A percentile compares a stretch with the other conserved stretches of the same genome.
These are phyloP conservation scores for Pholiota adiposa DNA, from an alignment of 1,284 basidiomycete species.

Conservation along the genomic window DNA sequence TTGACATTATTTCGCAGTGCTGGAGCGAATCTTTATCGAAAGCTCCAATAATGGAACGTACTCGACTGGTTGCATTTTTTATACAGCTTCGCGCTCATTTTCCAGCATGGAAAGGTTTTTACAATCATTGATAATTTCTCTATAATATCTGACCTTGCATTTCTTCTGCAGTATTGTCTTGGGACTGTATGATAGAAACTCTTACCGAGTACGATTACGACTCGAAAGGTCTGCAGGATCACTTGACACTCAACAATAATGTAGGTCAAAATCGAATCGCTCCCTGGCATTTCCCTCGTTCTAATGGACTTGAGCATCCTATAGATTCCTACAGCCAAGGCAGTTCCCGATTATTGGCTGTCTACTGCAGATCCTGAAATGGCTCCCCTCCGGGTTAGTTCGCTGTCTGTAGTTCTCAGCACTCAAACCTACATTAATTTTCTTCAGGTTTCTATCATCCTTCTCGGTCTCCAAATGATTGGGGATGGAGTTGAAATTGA, in stretches of 20 bases:
- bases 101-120: conserved; percentile 61
- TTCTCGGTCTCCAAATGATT: conserved; percentile 66
- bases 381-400: conserved; percentile 49
- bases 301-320: background rate
- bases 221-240: conserved; percentile 6
- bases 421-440: conserved; percentile 1
- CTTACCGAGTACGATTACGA: conserved; percentile 59
- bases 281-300: background rate
- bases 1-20: conserved; percentile 63
- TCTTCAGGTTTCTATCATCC: conserved; percentile 55
- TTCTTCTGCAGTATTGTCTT: conserved; percentile 55
- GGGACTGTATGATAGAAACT: conserved; percentile 61
- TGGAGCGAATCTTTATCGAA: conserved; percentile 66
- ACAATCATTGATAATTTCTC: background rate
- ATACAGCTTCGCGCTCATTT: conserved; percentile 68
- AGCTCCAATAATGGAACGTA: conserved; percentile 57
- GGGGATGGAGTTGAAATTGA: conserved; percentile 62
- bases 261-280: background rate
- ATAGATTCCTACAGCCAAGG: conserved; percentile 6
- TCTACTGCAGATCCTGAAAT: conserved; percentile 47
- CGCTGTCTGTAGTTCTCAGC: background rate
- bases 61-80: conserved; percentile 62
- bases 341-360: conserved; percentile 5
- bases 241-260: background rate
- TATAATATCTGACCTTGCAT: background rate